Base-by-base conservation (phyloP, 169 alveolate species). In the Babesia ovis region DNA sequence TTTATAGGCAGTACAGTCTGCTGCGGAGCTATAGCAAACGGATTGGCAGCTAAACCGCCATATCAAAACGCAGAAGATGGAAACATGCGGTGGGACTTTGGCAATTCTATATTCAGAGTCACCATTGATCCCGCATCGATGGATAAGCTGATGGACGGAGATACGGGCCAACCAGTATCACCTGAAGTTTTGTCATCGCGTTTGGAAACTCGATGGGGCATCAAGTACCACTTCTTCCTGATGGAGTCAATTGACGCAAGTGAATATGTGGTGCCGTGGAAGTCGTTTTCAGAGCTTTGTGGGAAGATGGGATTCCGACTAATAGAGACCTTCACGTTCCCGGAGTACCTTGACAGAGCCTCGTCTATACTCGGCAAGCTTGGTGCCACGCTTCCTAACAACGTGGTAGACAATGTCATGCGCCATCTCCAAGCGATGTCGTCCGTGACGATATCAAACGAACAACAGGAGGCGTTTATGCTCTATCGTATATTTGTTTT, bases 1-100 rank as follows among this genome's bases (percentile, higher is more conserved):
- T 94, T 93, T 88, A 89, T 94, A 22, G 98, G 97, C 51, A 84
- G 95, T 42, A 90, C 94, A 3, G 83, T 91, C 20, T 79, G 86
- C 68, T 79, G 86, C 82, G 53, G 48, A 1, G 74, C 58, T 32
- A 25, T 79, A 3, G 64, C 82, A 4, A 25, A 39, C 31, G 86
- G 72, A n/a, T 62, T 68, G 53, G 29, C 46, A 12, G 53, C 56
- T 0, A 79, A 64, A 20, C 32, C 64, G 23, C 74, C 68, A 20
- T 42, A 70, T 16, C 80, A 56, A 22, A 12, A 68, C 1, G 3
- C 62, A 20, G 74, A 72, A 2, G 83, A 51, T 4, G 46, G 35
- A 27, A 46, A 34, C 4, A 5, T 39, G 43, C 60, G 68, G 3
- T 79, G 86, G 86, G 68, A 61, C 3, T 81, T 81, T 42, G 89